Conservation (phyloP, 1,284 basidiomycete genomes). For the Microbotryum saponariae region DNA sequence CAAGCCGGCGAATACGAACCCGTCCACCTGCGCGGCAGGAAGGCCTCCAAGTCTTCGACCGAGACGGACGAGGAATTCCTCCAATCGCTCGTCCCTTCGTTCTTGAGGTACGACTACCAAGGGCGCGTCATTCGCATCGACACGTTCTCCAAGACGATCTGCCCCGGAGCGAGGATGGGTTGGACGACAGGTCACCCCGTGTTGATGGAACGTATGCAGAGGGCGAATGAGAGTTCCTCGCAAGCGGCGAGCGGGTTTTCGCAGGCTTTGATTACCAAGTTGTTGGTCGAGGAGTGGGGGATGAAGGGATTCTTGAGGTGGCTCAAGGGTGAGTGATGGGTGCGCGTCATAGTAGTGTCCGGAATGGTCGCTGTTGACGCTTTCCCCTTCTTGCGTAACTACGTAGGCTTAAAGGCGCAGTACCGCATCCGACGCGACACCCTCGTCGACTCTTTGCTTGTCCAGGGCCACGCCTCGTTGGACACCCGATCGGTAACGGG, state of each 20-base stretch:
- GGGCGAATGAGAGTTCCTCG: conserved; percentile 62
- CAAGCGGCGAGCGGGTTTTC: conserved; percentile 67
- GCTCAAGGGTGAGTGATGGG: conserved; percentile 50
- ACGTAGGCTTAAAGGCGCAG: conserved; percentile 50
- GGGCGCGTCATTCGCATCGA: conserved; percentile 71
- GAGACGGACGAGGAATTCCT: conserved; percentile 45
- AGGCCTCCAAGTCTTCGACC: conserved; percentile 1
- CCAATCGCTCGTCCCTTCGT: conserved; percentile 56
- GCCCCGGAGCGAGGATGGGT: conserved; percentile 66
- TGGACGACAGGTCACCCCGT: conserved; percentile 63
- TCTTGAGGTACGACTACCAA: conserved; percentile 65
- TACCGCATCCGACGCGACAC: conserved; percentile 55
- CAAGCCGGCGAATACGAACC: conserved; percentile 53
- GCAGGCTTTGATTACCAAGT: conserved; percentile 55
- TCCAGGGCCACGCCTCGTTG: conserved; percentile 17
- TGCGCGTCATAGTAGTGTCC: not conserved
- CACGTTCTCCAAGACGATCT: conserved; percentile 72
- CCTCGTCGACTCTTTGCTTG: conserved; percentile 51
- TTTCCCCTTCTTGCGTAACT: too few species aligned
- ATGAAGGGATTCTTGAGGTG: conserved; percentile 65
- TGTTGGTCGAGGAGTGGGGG: conserved; percentile 58
- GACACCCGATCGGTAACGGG: conserved; percentile 9
- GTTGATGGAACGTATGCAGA: conserved; percentile 66
- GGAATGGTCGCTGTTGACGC: too few species aligned
- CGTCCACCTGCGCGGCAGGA: conserved; percentile 42